Percentiles rank a stretch among this genome's conserved stretches.
These are phyloP conservation scores for Colletotrichum noveboracense DNA, from an alignment of 2,329 filamentous ascomycete species.

Conservation along the genomic window DNA sequence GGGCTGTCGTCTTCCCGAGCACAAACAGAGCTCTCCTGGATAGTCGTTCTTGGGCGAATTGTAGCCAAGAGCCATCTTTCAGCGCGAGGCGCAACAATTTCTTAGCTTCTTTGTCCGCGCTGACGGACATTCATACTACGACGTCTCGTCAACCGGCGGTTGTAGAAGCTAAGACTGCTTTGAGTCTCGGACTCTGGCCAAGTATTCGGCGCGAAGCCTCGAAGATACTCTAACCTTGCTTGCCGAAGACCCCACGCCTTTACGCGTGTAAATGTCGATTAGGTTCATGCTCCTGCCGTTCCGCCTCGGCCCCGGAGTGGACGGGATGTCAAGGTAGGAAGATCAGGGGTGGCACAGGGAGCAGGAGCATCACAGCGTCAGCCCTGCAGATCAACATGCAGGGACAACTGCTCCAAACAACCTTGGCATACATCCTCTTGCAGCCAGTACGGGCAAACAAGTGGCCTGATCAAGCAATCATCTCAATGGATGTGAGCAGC, in stretches of 20 bases:
- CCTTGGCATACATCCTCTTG: not conserved
- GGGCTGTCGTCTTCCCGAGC: not conserved
- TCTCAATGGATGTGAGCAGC: not conserved
- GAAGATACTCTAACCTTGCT: not conserved
- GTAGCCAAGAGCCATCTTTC: not conserved
- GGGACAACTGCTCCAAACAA: not conserved
- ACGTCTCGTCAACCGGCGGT: not conserved
- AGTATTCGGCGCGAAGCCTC: not conserved
- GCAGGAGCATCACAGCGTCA: not conserved
- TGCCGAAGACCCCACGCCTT: not conserved
- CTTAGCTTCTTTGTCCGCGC: not conserved
- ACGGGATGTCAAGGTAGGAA: not conserved
- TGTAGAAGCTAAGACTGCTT: not conserved
- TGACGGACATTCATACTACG: not conserved
- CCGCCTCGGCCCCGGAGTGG: not conserved
- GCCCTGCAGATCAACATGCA: not conserved
- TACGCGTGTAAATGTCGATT: not conserved
- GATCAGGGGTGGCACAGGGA: not conserved
- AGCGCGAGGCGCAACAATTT: not conserved
- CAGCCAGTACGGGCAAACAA: not conserved
- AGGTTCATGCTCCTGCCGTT: not conserved
- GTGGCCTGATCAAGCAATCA: not conserved
- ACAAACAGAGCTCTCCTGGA: not conserved
- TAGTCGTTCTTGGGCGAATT: not conserved
- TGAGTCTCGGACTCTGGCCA: not conserved